Percentiles rank a stretch among this genome's conserved stretches.
Evolutionary conservation across 768 basidiomycete species (phyloP).

Genomic region (Phanerochaete carnosa): DNA sequence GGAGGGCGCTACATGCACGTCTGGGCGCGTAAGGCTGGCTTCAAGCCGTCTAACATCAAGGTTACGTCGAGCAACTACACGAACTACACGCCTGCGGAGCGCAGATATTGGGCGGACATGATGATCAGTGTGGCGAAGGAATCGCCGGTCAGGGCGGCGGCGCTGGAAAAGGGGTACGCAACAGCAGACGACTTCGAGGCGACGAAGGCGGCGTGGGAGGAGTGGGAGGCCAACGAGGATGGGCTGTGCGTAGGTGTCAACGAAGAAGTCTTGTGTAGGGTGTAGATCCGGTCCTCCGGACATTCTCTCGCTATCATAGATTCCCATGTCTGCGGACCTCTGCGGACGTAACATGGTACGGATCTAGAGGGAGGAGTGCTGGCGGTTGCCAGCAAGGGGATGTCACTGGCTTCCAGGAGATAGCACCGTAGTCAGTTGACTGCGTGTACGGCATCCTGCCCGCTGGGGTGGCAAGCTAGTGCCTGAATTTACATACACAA

Average conservation of each 20-base stretch:
- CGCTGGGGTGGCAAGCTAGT: background rate
- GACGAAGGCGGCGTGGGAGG: conserved; percentile 21
- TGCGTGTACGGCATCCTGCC: background rate
- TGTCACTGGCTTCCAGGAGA: background rate
- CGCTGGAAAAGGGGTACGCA: conserved; percentile 26
- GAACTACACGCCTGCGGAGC: conserved; percentile 32
- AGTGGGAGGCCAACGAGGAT: conserved; percentile 30
- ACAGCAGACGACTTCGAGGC: conserved; percentile 2
- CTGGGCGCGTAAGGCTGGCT: conserved; percentile 38
- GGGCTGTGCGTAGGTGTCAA: conserved; percentile 33
- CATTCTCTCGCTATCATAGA: background rate
- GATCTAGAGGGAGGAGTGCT: background rate
- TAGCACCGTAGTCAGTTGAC: background rate
- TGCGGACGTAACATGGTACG: background rate
- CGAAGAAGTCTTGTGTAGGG: conserved; percentile 31
- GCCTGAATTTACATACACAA: background rate
- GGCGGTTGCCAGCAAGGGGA: background rate
- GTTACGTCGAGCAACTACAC: conserved; percentile 33
- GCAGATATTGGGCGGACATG: conserved; percentile 32
- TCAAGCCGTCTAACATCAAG: conserved; percentile 24
- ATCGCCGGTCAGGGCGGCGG: conserved; percentile 29
- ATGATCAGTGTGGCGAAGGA: conserved; percentile 30
- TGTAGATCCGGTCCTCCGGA: background rate
- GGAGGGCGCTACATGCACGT: conserved; percentile 34
- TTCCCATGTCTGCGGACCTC: background rate